Base-by-base conservation (phyloP, 495 filamentous ascomycete species). In the Bombardia bombarda region DNA sequence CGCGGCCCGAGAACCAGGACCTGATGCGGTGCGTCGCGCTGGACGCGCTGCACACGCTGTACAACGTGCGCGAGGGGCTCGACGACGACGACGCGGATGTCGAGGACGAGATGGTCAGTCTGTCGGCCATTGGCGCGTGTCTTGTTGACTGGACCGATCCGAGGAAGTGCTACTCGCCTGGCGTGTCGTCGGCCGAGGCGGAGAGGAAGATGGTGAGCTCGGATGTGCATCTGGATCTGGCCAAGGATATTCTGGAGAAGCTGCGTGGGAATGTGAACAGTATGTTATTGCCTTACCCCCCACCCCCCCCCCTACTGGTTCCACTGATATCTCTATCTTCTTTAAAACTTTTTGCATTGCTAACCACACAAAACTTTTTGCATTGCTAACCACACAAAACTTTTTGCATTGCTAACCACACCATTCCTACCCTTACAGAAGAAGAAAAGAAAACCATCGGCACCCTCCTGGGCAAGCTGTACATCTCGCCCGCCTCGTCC, bases 121-220 rank as follows among this genome's bases (percentile, higher is more conserved):
- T 92, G 50, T 68, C 65, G 7, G 75, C 81, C 22, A 83, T 95
- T 24, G 76, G 81, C 21, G 83, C 80, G 3, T 88, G 92, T 64
- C 61, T 98, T 2, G 75, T 87, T 1, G 92, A 98, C 57, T 98
- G 92, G 92, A 97, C 92, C 3, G 92, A 98, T 62, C 87, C 90
- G 42, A 74, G 93, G 16, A 84, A 90, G 54, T 84, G 89, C 41
- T 82, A 92, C 39, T 76, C 81, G 1, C 73, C 86, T 9, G 80
- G 75, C 1, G 68, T 77, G 28, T 70, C 80, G 32, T 36, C 37
- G 10, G 28, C 32, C 3, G 77, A 79, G 8, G 79, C 72, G 20
- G 62, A 80, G 23, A 75, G 74, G 53, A 79, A 75, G 49, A 68
- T 68, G 8, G 73, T 78, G 10, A 79, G 81, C 38, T 77, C 75